Evolutionary conservation across 1,139 yeast species (phyloP).

Genomic region (Diutina catenulata): DNA sequence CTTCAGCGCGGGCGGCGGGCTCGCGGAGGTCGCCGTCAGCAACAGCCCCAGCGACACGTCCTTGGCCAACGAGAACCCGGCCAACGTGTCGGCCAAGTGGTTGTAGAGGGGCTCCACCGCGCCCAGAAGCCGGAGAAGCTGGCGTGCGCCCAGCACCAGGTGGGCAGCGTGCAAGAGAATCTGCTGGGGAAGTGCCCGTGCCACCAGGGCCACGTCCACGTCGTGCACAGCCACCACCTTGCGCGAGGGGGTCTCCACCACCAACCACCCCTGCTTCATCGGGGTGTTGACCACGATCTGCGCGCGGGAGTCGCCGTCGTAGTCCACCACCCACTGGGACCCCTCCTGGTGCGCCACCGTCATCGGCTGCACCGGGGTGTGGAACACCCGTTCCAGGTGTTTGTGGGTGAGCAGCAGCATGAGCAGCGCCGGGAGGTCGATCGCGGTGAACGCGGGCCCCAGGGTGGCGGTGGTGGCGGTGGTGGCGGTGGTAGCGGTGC

Average conservation of each 20-base stretch:
- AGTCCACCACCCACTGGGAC: neutral
- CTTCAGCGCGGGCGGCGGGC: neutral
- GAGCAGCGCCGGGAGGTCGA: no score
- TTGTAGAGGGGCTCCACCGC: neutral
- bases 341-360: no score
- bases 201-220: neutral
- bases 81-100: neutral
- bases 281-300: neutral
- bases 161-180: neutral
- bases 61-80: neutral
- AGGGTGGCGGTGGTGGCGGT: neutral
- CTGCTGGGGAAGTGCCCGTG: neutral
- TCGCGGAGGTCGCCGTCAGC: neutral
- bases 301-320: neutral
- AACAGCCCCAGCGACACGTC: neutral
- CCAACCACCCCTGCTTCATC: neutral
- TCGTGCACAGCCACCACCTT: neutral
- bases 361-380: no score
- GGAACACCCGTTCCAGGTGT: no score
- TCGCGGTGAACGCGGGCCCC: no score
- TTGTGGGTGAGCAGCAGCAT: no score
- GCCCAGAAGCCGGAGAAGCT: neutral
- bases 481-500: neutral
- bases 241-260: neutral
- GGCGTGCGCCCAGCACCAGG: neutral